phyloP scores from a whole-genome alignment of 306 rosid species.

The Morella rubra region DNA sequence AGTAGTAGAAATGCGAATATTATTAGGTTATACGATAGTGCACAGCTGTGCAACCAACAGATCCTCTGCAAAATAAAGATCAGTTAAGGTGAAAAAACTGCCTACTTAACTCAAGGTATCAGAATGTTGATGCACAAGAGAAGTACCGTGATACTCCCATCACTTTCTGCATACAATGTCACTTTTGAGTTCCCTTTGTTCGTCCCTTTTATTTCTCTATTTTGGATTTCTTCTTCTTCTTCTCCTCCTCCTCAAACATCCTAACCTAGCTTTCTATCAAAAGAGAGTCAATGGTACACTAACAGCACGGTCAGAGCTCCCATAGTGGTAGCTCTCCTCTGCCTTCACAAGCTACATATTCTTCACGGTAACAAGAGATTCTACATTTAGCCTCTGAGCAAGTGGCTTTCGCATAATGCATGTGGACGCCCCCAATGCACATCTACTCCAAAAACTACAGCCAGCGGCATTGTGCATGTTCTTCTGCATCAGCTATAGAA shows the following conservation, averaged over 20 bases:
- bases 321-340: slow-evolving; percentile 1
- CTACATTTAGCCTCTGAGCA: neutral
- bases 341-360: slow-evolving; percentile 13
- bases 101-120: neutral
- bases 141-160: neutral
- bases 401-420: slow-evolving; percentile 4
- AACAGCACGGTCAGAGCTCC: neutral
- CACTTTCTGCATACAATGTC: neutral
- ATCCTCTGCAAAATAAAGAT: slow-evolving; percentile 6
- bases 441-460: slow-evolving; percentile 19
- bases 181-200: neutral
- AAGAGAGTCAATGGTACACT: neutral
- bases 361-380: neutral
- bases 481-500: slow-evolving; percentile 40
- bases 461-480: neutral
- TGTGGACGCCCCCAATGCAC: slow-evolving; percentile 6
- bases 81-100: slow-evolving; percentile 3
- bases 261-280: neutral
- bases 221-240: neutral
- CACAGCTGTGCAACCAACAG: slow-evolving; percentile 3
- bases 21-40: neutral
- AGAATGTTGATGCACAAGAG: neutral
- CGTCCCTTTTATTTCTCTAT: neutral
- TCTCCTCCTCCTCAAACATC: neutral
- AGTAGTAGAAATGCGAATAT: neutral